Conservation (phyloP, 2,329 filamentous ascomycete genomes). For the Claviceps capensis region DNA sequence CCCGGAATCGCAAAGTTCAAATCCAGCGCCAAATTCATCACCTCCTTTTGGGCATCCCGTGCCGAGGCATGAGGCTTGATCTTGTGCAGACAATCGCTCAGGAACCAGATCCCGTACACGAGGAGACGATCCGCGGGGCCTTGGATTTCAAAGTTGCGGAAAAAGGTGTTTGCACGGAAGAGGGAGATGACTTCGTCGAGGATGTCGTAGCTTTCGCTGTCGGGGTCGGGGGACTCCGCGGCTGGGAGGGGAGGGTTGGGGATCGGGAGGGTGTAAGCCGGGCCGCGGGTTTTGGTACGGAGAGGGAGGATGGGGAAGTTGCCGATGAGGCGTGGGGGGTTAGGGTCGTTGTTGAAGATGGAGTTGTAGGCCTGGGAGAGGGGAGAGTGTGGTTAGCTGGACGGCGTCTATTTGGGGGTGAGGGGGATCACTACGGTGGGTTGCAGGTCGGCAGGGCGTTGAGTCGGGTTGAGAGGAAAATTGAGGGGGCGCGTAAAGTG, state of each 20-base stretch:
- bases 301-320: slow-evolving; percentile 93
- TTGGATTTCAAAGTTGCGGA: slow-evolving; percentile 98
- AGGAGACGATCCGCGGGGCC: slow-evolving; percentile 86
- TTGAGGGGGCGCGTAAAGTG: background rate
- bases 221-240: slow-evolving; percentile 58
- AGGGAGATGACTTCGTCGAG: slow-evolving; percentile 85
- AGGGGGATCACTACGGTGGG: background rate
- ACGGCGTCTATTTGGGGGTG: background rate
- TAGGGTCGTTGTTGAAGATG: slow-evolving; percentile 81
- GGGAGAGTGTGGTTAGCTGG: slow-evolving; percentile 4
- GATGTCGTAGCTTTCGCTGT: slow-evolving; percentile 88
- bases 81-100: slow-evolving; percentile 80
- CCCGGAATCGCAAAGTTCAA: slow-evolving; percentile 88
- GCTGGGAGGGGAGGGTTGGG: slow-evolving; percentile 44
- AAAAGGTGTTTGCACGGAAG: slow-evolving; percentile 97
- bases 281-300: slow-evolving; percentile 89
- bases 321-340: slow-evolving; percentile 47
- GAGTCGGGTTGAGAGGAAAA: too few relatives aligned
- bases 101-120: slow-evolving; percentile 91
- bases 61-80: slow-evolving; percentile 61
- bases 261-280: slow-evolving; percentile 67
- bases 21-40: slow-evolving; percentile 84
- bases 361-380: slow-evolving; percentile 78
- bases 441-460: background rate
- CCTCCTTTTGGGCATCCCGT: slow-evolving; percentile 52